These are phyloP conservation scores for Magnaporthales sp. DNA, from an alignment of 2,329 filamentous ascomycete species.

Conservation along the genomic window DNA sequence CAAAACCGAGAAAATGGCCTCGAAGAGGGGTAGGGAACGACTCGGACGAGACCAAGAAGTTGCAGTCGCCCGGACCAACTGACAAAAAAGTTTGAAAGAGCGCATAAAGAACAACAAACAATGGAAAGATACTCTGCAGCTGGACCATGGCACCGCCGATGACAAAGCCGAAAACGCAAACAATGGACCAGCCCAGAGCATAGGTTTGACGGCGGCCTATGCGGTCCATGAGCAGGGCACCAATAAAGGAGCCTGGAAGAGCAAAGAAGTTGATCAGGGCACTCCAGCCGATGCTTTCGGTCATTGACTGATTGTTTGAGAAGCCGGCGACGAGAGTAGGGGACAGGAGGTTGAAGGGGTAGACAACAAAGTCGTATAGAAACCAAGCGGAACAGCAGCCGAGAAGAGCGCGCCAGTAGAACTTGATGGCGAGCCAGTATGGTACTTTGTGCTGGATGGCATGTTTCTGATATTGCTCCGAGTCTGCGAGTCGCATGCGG, in stretches of 20 bases:
- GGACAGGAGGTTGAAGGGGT: slow-evolving; percentile 14
- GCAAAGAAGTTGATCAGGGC: slow-evolving; percentile 18
- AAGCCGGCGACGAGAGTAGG: slow-evolving; percentile 14
- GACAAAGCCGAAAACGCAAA: slow-evolving; percentile 17
- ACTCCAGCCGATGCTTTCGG: slow-evolving; percentile 17
- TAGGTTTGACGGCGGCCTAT: slow-evolving; percentile 16
- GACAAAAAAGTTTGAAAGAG: slow-evolving; percentile 39
- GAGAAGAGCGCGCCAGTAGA: slow-evolving; percentile 43
- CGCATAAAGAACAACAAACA: slow-evolving; percentile 43
- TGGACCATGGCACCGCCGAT: slow-evolving; percentile 24
- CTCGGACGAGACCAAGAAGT: slow-evolving; percentile 39
- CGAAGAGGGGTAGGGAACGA: slow-evolving; percentile 39
- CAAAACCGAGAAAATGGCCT: slow-evolving; percentile 40
- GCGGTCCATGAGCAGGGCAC: slow-evolving; percentile 14
- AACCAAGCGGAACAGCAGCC: slow-evolving; percentile 47
- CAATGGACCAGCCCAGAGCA: slow-evolving; percentile 13
- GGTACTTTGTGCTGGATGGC: slow-evolving; percentile 38
- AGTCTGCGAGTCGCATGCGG: slow-evolving; percentile 41
- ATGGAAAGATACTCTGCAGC: slow-evolving; percentile 35
- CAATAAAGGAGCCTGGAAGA: slow-evolving; percentile 15
- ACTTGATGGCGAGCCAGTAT: slow-evolving; percentile 33
- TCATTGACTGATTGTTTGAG: slow-evolving; percentile 12
- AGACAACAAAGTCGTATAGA: slow-evolving; percentile 23
- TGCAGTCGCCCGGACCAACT: slow-evolving; percentile 36
- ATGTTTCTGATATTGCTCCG: slow-evolving; percentile 34